Base-by-base conservation (phyloP, 768 basidiomycete genomes). In the Pleurotus cornucopiae region DNA sequence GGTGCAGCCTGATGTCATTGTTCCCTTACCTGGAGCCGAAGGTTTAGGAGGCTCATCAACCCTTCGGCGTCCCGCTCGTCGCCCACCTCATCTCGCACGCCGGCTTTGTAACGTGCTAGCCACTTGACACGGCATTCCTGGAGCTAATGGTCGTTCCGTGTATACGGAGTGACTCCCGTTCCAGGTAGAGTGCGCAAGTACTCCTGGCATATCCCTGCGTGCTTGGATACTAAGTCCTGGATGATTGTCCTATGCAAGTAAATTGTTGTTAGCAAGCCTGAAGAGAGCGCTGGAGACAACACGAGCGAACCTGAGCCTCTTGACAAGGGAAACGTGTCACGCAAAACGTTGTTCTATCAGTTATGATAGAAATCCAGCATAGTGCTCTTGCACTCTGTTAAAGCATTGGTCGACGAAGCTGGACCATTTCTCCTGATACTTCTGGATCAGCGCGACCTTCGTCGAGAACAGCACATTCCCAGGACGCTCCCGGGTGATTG, bases 121-220 rank as follows among this genome's bases (percentile, higher is more conserved):
- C 66, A 73, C 58, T 73, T 72, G 26, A 74, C 72, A 14, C 64
- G 68, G 5, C 58, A 61, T 1, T 64, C 58, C 6, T 63, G 46
- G 6, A 74, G 66, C 56, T 77, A 78, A 57, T 75, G 75, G 3
- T 56, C 60, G 55, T 78, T 80, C 60, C 73, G 75, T 5, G 78
- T 79, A 63, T 66, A 78, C 2, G 76, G 78, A 1, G 56, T 52
- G 2, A 39, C 37, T 63, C 82, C 81, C 2, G 71, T 57, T 11
- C 58, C 57, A 5, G 79, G 58, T 4, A 69, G 66, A 20, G 66
- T 60, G 21, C 57, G 56, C 20, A 81, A 52, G 20, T 67, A 58
- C 2, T 37, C 6, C 0, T 57, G 59, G 45, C 69, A 71, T 7
- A 16, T 30, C 2, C 37, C 55, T 4, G 61, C 58, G 23, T 68